Base-by-base conservation (phyloP, 148 eudicot genomes). In the Limonium bicolor region DNA sequence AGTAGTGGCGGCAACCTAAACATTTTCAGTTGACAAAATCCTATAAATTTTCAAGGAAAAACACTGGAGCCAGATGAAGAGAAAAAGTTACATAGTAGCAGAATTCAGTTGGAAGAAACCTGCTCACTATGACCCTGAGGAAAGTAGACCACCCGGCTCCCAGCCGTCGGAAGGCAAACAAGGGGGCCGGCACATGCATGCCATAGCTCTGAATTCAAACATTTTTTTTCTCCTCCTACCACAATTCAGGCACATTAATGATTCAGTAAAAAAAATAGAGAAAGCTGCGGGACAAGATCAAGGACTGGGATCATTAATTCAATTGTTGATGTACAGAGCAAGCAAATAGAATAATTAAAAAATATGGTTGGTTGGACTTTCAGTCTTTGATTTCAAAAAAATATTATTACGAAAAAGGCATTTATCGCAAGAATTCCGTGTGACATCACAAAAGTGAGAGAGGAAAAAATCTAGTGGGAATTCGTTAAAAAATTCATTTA, bases 81-180 rank as follows among this genome's bases (percentile, higher is more conserved):
- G 11, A 8, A 0, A 29, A n/a, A n/a, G n/a, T n/a, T n/a, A n/a
- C n/a, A n/a, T n/a, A n/a, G n/a, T n/a, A n/a, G n/a, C n/a, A n/a
- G n/a, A n/a, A n/a, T n/a, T n/a, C n/a, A n/a, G n/a, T n/a, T 15
- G n/a, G 5, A 7, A 35, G 11, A 21, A 56, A 86, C 96, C 94
- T 86, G 96, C 61, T 86, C 96, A 60, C 96, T 86, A 33, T 86
- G 96, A 62, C 96, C 96, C 76, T 86, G 96, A 61, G 96, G 93
- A 37, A 86, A 82, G 81, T 86, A 86, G 36, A 86, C 87, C 58
- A 86, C 96, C 11, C 87, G 87, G 56, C 74, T 75, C 50, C 93
- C 94, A 6, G 74, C 69, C 0, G 67, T 59, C 13, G 94, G 96
- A 33, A 86, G 67, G 41, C 78, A 78, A 56, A 86, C 96, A 16